These are phyloP conservation scores for Akanthomyces dipterigenus DNA, from an alignment of 2,329 filamentous ascomycete species.

Conservation along the genomic window DNA sequence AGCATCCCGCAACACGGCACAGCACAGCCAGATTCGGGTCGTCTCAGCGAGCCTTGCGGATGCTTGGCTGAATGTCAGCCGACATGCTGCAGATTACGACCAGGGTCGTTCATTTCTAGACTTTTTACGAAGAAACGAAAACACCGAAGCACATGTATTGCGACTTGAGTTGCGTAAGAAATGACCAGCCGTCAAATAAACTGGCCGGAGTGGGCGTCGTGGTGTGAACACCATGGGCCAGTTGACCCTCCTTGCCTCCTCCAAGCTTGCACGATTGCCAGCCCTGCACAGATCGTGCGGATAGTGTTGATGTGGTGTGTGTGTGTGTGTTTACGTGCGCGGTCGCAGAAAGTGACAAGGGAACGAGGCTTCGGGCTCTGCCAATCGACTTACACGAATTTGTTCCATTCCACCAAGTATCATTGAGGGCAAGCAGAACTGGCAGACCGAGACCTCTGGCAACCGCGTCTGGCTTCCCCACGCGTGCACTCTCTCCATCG, in stretches of 20 bases:
- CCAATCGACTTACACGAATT: conserved; percentile 3
- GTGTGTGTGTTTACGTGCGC: not conserved
- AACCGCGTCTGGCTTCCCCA: too few species aligned
- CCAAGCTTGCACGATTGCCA: conserved; percentile 1
- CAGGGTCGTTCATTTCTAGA: not conserved
- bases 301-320: not conserved
- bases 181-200: not conserved
- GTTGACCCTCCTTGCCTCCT: conserved; percentile 1
- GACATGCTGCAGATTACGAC: not conserved
- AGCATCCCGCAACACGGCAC: not conserved
- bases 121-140: not conserved
- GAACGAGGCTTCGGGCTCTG: not conserved
- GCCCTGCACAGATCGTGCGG: conserved; percentile 1
- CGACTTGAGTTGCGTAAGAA: not conserved
- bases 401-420: not conserved
- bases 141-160: not conserved
- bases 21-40: not conserved
- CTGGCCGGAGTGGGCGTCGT: not conserved
- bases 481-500: too few species aligned
- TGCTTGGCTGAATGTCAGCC: not conserved
- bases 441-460: too few species aligned
- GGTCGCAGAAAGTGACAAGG: not conserved
- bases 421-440: not conserved
- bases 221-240: conserved; percentile 5
- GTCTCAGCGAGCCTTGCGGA: not conserved